Conservation (phyloP, 2,329 filamentous ascomycete species). For the Fusarium longipes region DNA sequence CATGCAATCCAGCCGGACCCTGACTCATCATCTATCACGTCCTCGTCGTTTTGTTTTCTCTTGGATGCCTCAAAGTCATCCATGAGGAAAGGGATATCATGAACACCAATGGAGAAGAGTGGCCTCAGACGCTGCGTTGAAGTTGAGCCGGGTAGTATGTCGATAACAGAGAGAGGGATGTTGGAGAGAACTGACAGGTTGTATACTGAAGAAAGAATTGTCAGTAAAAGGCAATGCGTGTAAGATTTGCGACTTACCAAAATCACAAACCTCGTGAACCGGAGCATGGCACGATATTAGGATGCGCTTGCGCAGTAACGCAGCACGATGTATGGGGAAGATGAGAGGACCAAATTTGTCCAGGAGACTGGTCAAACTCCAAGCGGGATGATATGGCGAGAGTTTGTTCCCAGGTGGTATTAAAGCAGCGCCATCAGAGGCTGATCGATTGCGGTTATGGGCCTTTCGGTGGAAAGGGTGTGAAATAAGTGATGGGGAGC, state of each 20-base stretch:
- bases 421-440: slow-evolving; percentile 70
- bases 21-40: slow-evolving; percentile 58
- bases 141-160: slow-evolving; percentile 72
- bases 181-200: slow-evolving; percentile 93
- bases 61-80: slow-evolving; percentile 65
- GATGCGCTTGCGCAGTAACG: slow-evolving; percentile 86
- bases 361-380: slow-evolving; percentile 81
- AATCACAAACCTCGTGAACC: slow-evolving; percentile 87
- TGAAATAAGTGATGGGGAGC: slow-evolving; percentile 59
- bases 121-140: slow-evolving; percentile 76
- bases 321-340: slow-evolving; percentile 90
- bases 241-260: slow-evolving; percentile 68
- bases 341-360: slow-evolving; percentile 90
- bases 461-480: slow-evolving; percentile 52
- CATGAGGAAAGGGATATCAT: slow-evolving; percentile 86
- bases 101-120: slow-evolving; percentile 92
- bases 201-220: slow-evolving; percentile 72
- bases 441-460: slow-evolving; percentile 68
- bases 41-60: slow-evolving; percentile 51
- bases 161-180: slow-evolving; percentile 78
- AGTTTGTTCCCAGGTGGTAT: slow-evolving; percentile 72
- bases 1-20: slow-evolving; percentile 88
- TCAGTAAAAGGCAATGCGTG: slow-evolving; percentile 11
- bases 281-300: slow-evolving; percentile 88
- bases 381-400: slow-evolving; percentile 84